Evolutionary conservation across 345 rosid genomes (phyloP).

Genomic region (Corchorus olitorius): DNA sequence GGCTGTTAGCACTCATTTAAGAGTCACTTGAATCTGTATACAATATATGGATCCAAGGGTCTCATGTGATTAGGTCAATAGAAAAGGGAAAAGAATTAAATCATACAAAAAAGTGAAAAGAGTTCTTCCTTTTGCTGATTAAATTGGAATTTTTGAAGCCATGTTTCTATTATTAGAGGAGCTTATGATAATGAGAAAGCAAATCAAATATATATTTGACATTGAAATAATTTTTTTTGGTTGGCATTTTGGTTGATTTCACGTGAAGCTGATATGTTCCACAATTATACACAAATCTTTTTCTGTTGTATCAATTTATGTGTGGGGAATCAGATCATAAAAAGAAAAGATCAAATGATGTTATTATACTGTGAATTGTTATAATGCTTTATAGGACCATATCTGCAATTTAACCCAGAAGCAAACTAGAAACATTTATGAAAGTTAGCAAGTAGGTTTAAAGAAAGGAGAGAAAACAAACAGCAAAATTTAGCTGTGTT

Average conservation of each 20-base stretch:
- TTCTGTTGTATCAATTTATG: background rate
- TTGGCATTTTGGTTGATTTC: slow-evolving; percentile 18
- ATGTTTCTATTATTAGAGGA: background rate
- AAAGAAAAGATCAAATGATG: too few relatives aligned
- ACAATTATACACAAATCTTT: background rate
- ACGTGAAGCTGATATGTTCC: slow-evolving; percentile 6
- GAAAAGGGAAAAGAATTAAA: background rate
- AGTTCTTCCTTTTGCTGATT: background rate
- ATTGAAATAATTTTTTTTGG: background rate
- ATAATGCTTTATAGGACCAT: background rate
- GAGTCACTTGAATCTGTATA: background rate
- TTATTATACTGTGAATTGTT: background rate
- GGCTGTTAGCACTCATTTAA: background rate
- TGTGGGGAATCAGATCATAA: background rate
- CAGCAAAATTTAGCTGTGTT: slow-evolving; percentile 26
- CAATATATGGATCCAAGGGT: background rate
- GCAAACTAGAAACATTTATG: slow-evolving; percentile 18
- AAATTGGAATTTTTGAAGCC: background rate
- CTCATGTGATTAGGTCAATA: background rate
- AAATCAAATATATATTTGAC: background rate
- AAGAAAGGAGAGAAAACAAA: background rate
- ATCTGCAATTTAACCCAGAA: slow-evolving; percentile 1
- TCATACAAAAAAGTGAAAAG: background rate
- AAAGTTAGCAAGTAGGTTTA: slow-evolving; percentile 30
- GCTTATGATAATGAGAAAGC: slow-evolving; percentile 3